These are phyloP conservation scores for Andrographis paniculata DNA, from an alignment of 305 asterid species.

Conservation along the genomic window DNA sequence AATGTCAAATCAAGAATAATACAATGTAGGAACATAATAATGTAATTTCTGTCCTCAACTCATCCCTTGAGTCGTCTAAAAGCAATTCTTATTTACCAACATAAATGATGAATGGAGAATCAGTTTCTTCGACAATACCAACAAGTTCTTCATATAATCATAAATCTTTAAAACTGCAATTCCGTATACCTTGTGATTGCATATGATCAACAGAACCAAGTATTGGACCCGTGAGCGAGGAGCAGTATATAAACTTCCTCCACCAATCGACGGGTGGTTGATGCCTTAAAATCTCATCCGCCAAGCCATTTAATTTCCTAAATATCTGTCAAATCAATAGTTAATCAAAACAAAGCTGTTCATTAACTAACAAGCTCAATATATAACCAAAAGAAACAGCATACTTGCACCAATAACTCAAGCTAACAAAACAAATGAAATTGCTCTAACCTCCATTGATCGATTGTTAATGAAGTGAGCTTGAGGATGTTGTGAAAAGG, in stretches of 20 bases:
- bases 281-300: conserved; percentile 62
- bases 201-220: conserved; percentile 87
- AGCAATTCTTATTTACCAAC: not conserved
- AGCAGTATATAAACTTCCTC: conserved; percentile 90
- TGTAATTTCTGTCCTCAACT: not conserved
- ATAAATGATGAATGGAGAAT: too few relatives aligned
- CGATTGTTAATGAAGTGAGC: conserved; percentile 94
- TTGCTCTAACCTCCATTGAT: conserved; percentile 76
- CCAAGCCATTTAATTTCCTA: conserved; percentile 69
- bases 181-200: conserved; percentile 90
- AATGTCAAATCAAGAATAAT: too few relatives aligned
- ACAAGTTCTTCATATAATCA: not conserved
- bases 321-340: conserved; percentile 51
- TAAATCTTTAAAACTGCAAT: too few relatives aligned
- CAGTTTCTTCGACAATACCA: too few relatives aligned
- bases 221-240: conserved; percentile 70
- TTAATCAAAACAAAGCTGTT: conserved; percentile 29
- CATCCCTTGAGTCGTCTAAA: not conserved
- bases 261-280: conserved; percentile 91
- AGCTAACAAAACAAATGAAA: conserved; percentile 5
- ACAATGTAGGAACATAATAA: too few relatives aligned
- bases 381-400: too few relatives aligned
- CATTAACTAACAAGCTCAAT: conserved; percentile 13
- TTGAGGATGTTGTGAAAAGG: conserved; percentile 78
- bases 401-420: not conserved